Base-by-base conservation (phyloP, 2,329 filamentous ascomycete species). In the Biscogniauxia mediterranea region DNA sequence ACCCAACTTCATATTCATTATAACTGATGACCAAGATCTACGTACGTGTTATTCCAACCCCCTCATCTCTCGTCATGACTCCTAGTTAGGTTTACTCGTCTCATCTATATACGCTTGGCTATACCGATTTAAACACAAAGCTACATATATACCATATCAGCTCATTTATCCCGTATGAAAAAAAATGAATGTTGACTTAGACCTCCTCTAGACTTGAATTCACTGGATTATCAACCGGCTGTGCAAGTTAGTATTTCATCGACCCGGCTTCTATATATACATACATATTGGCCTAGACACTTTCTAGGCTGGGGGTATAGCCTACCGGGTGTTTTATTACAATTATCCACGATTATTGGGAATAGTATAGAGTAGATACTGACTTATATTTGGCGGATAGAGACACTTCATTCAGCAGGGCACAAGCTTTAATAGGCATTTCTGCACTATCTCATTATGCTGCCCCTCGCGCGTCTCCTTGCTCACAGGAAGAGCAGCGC, bases 11-110 rank as follows among this genome's bases (percentile, higher is more conserved):
- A 73, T 87, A 50, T 84, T 87, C 67, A 81, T 87, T 62, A 75
- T 87, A 23, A 85, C 83, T 0, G 85, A 87, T 64, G 85, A 87
- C 61, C 85, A 87, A 68, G 85, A 87, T 65, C 68, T 82, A 1
- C 80, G 82, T 60, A 74, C 87, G 65, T 74, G 55, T 85, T 83
- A 17, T 46, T 5, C 15, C 15, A 9, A 11, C 15, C 17, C 17
- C 38, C 17, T 9, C 2, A 5, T n/a, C 2, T n/a, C 38, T 42
- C 38, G 2, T n/a, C 38, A 46, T n/a, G 15, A 5, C 15, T 46
- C 38, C 17, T n/a, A 15, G 11, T n/a, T 3, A 46, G 7, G 15
- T 17, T 11, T 46, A 0, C 62, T 86, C 4, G 74, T 79, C 2
- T 85, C 4, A 74, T 79, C 2, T 85, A 85, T 65, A 81, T 81